A percentile compares a stretch with the other conserved stretches of the same genome.
Conservation (phyloP, 768 basidiomycete species). For the Phylloporus arenicola region DNA sequence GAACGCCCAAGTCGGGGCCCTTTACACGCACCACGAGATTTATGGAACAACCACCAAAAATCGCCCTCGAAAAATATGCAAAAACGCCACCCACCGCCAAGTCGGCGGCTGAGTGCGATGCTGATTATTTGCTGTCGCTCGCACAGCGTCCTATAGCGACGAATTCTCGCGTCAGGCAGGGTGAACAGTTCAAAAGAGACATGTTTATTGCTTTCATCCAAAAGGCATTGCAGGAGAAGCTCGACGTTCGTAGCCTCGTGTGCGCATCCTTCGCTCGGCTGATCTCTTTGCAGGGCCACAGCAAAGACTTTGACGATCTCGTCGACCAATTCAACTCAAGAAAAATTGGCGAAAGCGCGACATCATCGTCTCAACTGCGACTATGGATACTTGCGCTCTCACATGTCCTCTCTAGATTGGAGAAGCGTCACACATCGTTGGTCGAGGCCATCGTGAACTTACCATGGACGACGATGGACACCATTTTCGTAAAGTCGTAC, state of each 20-base stretch:
- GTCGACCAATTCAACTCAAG: slow-evolving; percentile 76
- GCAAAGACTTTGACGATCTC: slow-evolving; percentile 80
- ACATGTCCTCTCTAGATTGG: slow-evolving; percentile 88
- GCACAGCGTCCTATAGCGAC: slow-evolving; percentile 61
- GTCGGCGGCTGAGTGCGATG: slow-evolving; percentile 11
- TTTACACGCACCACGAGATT: slow-evolving; percentile 40
- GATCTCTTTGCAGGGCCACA: slow-evolving; percentile 49
- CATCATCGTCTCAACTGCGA: slow-evolving; percentile 52
- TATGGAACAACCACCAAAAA: slow-evolving; percentile 39
- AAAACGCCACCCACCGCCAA: slow-evolving; percentile 34
- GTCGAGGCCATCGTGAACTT: slow-evolving; percentile 83
- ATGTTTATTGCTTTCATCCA: slow-evolving; percentile 82
- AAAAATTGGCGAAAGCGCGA: slow-evolving; percentile 29
- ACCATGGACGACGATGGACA: slow-evolving; percentile 92
- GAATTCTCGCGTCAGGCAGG: slow-evolving; percentile 72
- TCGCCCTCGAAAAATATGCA: slow-evolving; percentile 40
- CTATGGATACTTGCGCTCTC: slow-evolving; percentile 83
- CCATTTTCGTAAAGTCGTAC: slow-evolving; percentile 79
- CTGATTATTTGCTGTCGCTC: slow-evolving; percentile 13
- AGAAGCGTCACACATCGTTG: slow-evolving; percentile 70
- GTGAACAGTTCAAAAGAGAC: slow-evolving; percentile 70
- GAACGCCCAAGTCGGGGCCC: slow-evolving; percentile 65
- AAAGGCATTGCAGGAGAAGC: slow-evolving; percentile 73
- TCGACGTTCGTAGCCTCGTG: slow-evolving; percentile 45
- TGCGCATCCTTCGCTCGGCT: slow-evolving; percentile 10